Evolutionary conservation across 2,329 filamentous ascomycete genomes (phyloP).

Genomic region (Graphiopsis chlorocephala): DNA sequence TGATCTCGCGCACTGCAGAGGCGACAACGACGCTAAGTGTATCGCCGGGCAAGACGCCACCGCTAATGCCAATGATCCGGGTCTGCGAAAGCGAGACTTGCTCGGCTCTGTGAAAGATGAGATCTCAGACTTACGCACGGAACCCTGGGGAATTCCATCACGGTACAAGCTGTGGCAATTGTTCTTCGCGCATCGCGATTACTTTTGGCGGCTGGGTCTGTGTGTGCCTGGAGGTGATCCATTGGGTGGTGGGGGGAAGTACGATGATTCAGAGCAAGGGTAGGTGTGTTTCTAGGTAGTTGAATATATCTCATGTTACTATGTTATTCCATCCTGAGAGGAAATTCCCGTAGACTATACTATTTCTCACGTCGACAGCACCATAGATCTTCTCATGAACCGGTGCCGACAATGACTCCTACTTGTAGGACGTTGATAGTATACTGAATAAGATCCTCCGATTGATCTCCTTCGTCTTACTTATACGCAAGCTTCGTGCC

Average conservation of each 20-base stretch:
- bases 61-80: background rate
- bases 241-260: constrained; percentile 27
- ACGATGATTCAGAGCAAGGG: background rate
- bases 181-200: constrained; percentile 91
- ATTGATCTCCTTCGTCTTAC: background rate
- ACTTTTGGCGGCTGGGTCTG: constrained; percentile 89
- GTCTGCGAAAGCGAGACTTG: constrained; percentile 18
- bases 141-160: constrained; percentile 42
- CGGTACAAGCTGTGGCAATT: constrained; percentile 83
- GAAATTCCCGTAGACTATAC: no score
- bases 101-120: constrained; percentile 27
- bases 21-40: constrained; percentile 69
- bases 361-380: no score
- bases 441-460: background rate
- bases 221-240: constrained; percentile 64
- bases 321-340: no score
- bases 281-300: background rate
- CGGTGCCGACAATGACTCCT: no score
- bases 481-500: background rate
- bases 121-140: constrained; percentile 33
- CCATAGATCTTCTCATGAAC: no score
- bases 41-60: constrained; percentile 59
- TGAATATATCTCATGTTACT: background rate
- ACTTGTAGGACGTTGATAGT: background rate
- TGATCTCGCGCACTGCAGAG: constrained; percentile 70